A percentile compares a stretch with the other conserved stretches of the same genome.
These are phyloP conservation scores for Penicillium glabrum DNA, from an alignment of 2,329 filamentous ascomycete species.

Conservation along the genomic window DNA sequence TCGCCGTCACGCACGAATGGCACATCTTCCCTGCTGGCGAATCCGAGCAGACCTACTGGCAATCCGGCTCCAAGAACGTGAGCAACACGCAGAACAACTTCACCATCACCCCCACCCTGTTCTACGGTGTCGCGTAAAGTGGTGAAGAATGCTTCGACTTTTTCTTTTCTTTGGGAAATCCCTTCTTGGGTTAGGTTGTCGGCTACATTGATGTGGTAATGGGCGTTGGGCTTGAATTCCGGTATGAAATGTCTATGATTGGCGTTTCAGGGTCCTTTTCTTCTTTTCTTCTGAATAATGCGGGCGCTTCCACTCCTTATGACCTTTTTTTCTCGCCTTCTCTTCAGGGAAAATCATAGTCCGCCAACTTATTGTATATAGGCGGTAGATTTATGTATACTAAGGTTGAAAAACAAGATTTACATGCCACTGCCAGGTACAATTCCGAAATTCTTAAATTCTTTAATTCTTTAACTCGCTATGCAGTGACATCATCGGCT, in stretches of 20 bases:
- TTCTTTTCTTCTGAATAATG: background rate
- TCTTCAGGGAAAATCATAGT: background rate
- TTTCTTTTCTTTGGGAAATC: background rate
- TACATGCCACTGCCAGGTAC: background rate
- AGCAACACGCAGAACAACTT: conserved; percentile 21
- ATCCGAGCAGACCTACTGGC: conserved; percentile 11
- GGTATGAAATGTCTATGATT: background rate
- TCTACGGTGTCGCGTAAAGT: conserved; percentile 30
- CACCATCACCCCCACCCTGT: conserved; percentile 11
- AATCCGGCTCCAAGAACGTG: conserved; percentile 23
- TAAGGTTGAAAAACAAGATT: background rate
- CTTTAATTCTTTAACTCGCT: background rate
- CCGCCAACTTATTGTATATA: background rate
- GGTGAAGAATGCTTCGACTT: background rate
- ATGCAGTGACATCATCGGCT: conserved; percentile 16
- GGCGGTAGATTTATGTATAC: background rate
- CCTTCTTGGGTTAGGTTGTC: background rate
- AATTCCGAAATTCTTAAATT: background rate
- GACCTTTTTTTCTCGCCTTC: background rate
- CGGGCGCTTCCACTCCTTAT: conserved; percentile 1
- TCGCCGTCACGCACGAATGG: conserved; percentile 31
- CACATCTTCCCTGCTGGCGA: conserved; percentile 9
- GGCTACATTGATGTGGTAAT: background rate
- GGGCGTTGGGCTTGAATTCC: background rate
- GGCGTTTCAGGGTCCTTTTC: background rate